A percentile compares a stretch with the other conserved stretches of the same genome.
Evolutionary conservation across 495 filamentous ascomycete genomes (phyloP).

Genomic region (Penicillium alfredii): DNA sequence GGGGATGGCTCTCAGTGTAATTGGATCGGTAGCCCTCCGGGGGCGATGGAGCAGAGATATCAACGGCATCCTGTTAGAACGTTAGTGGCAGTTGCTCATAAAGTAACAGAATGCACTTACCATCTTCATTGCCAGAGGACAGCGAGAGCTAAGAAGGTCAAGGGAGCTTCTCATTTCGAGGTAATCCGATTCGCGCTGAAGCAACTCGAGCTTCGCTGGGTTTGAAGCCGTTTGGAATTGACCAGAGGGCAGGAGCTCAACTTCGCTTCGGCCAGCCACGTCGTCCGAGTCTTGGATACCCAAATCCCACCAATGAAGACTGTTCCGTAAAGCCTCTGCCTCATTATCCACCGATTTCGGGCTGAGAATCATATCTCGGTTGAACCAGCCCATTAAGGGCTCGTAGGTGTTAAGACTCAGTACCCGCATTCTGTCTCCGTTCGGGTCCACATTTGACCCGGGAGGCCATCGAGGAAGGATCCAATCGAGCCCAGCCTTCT

Average conservation of each 20-base stretch:
- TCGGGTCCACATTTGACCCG: conserved; percentile 58
- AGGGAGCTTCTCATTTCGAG: conserved; percentile 34
- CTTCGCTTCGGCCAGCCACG: conserved; percentile 11
- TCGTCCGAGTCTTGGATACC: conserved; percentile 32
- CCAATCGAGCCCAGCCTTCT: conserved; percentile 85
- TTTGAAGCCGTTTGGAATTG: conserved; percentile 15
- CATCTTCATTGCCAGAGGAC: conserved; percentile 23
- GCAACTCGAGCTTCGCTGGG: conserved; percentile 21
- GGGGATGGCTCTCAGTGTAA: conserved; percentile 54
- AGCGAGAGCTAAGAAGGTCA: conserved; percentile 30
- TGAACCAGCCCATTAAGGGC: conserved; percentile 70
- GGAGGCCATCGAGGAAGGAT: conserved; percentile 68
- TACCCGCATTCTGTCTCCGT: conserved; percentile 65
- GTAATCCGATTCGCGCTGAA: conserved; percentile 25
- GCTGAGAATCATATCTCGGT: conserved; percentile 45
- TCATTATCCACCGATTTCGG: conserved; percentile 17
- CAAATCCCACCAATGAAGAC: conserved; percentile 36
- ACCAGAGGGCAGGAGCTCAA: conserved; percentile 6
- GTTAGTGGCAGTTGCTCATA: conserved; percentile 19
- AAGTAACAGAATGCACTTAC: conserved; percentile 16
- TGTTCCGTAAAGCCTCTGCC: conserved; percentile 29
- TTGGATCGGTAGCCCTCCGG: conserved; percentile 55
- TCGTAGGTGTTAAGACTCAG: conserved; percentile 77
- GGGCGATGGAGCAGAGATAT: conserved; percentile 55
- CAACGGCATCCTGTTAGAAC: conserved; percentile 41